Evolutionary conservation across 2,329 filamentous ascomycete genomes (phyloP), one percentile per base, ranked within the genome.

Genomic region (Scorias spongiosa): DNA sequence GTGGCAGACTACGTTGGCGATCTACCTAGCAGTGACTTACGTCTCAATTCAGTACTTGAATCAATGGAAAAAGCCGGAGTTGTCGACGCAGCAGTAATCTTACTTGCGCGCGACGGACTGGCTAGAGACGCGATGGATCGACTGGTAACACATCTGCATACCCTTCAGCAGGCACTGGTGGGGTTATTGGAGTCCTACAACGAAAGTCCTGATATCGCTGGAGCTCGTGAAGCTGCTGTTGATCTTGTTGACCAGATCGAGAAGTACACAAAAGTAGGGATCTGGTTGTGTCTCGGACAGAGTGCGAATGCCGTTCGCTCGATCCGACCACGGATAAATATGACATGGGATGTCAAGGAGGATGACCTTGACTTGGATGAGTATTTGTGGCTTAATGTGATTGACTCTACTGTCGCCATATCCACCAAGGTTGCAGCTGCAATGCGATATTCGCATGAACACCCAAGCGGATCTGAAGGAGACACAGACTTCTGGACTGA

Each of bases 271-370:
- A 81, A 87, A 50, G 85, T 98, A 1, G 91, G 93, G 11, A 89
- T 93, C 42, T 98, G 91, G 91, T 69, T 98, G 10, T 96, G 91
- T 54, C 85, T 93, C 62, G 78, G 81, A 1, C 86, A 94, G 58
- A 85, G 77, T 41, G 84, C 81, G 55, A 74, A 72, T 0, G 49
- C 51, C 6, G 38, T 52, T n/a, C 51, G 57, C 2, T 45, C 46
- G 15, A 52, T 53, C 20, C 54, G 58, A 38, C 58, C 57, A 15
- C 51, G 63, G 53, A 53, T 62, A 49, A 54, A 63, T 52, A 43
- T 62, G 46, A 45, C 57, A 44, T 47, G 54, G 52, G 63, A 74
- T 4, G 63, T 75, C 41, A 67, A 78, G 50, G 66, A 75, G 62
- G 61, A 75, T 47, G 72, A 74, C 17, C 65, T 81, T 1, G 70